Evolutionary conservation across 1,139 yeast species (phyloP).

Genomic region (Arxiozyma slooffiae): DNA sequence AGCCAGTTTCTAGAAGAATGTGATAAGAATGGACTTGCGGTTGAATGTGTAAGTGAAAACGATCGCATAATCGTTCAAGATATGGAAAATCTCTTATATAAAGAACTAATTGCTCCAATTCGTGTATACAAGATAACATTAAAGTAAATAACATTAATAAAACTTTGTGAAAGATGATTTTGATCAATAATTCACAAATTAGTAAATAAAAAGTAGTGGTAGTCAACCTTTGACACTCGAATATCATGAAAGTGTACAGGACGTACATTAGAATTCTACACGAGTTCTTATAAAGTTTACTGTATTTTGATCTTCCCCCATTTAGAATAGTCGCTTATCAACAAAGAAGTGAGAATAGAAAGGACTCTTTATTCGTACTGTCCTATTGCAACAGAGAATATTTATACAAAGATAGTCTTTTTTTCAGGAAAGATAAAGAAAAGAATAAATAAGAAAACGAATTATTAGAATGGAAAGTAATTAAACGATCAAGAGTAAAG

Average conservation of each 20-base stretch:
- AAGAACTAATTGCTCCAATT: conserved; percentile 22
- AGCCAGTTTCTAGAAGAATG: conserved; percentile 43
- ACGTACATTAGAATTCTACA: conserved; percentile 32
- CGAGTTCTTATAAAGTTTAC: conserved; percentile 47
- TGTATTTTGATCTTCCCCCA: conserved; percentile 4
- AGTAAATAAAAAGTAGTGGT: conserved; percentile 31
- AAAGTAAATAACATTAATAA: no score
- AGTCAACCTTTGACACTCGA: conserved; percentile 51
- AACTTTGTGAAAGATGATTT: no score
- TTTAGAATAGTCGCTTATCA: conserved; percentile 21
- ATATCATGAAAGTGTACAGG: conserved; percentile 31
- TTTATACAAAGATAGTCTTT: conserved; percentile 33
- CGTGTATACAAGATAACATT: conserved; percentile 18
- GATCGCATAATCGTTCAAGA: conserved; percentile 4
- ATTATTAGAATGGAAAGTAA: no score
- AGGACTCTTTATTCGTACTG: conserved; percentile 34
- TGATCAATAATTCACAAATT: no score
- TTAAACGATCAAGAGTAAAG: no score
- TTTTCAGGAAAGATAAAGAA: conserved; percentile 6
- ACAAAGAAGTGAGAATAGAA: conserved; percentile 12
- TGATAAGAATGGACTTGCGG: conserved; percentile 17
- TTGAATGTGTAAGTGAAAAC: conserved; percentile 26
- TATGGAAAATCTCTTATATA: conserved; percentile 8
- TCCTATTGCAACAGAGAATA: conserved; percentile 36
- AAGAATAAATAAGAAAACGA: conserved; percentile 3